Evolutionary conservation across 768 basidiomycete species (phyloP).

Genomic region (Suillus hirtellus): DNA sequence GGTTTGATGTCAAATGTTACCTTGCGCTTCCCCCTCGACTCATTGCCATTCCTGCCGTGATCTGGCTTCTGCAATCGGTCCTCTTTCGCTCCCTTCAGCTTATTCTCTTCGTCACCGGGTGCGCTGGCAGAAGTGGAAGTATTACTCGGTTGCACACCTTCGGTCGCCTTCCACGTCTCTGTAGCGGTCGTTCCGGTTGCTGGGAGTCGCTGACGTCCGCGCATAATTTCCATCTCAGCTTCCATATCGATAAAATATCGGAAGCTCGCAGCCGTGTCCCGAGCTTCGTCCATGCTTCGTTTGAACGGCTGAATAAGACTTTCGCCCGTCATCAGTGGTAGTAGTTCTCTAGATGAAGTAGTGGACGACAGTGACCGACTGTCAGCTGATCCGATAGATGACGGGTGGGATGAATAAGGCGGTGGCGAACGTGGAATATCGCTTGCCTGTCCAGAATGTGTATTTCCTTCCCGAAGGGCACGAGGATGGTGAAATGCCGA

Average conservation of each 20-base stretch:
- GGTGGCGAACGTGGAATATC: conserved; percentile 32
- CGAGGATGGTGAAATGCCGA: conserved; percentile 57
- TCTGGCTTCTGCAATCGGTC: conserved; percentile 22
- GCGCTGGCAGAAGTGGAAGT: conserved; percentile 18
- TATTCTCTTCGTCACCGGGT: conserved; percentile 5
- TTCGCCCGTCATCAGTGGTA: conserved; percentile 29
- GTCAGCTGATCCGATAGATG: conserved; percentile 30
- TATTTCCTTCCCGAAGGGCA: conserved; percentile 26
- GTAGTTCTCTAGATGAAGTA: conserved; percentile 19
- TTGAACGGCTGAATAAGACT: conserved; percentile 37
- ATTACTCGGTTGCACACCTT: conserved; percentile 14
- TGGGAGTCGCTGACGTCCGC: conserved; percentile 23
- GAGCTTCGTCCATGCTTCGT: conserved; percentile 48
- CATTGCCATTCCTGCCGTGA: conserved; percentile 27
- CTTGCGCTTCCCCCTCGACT: conserved; percentile 59
- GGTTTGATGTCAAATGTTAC: conserved; percentile 75
- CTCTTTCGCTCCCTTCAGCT: conserved; percentile 15
- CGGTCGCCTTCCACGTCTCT: conserved; percentile 10
- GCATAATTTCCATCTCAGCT: conserved; percentile 35
- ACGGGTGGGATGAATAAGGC: conserved; percentile 37
- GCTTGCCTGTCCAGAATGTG: conserved; percentile 17
- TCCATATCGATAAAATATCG: conserved; percentile 47
- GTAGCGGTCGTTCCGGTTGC: conserved; percentile 9
- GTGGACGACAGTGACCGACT: conserved; percentile 20
- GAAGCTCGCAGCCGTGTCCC: conserved; percentile 49